phyloP scores from a whole-genome alignment of 257 asterid species.

The Mitragyna speciosa region DNA sequence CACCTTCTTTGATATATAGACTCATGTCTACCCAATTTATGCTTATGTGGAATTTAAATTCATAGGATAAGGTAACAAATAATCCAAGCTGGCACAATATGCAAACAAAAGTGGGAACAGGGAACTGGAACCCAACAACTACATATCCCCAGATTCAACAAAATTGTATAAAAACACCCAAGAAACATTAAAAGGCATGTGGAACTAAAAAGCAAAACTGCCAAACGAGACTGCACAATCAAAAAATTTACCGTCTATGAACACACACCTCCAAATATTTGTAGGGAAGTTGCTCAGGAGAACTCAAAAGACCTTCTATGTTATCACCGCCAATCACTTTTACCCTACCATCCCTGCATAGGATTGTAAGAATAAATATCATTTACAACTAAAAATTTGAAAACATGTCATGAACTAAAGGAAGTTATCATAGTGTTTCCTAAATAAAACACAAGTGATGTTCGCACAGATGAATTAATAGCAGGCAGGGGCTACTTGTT shows the following conservation, averaged over 20 bases:
- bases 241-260: not conserved
- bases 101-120: not conserved
- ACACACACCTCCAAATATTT: constrained; percentile 75
- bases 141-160: not conserved
- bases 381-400: not conserved
- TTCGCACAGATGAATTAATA: too few species aligned
- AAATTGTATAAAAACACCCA: not conserved
- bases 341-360: constrained; percentile 89
- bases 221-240: not conserved
- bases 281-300: constrained; percentile 69
- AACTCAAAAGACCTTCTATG: constrained; percentile 75
- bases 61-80: not conserved
- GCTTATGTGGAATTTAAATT: not conserved
- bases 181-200: not conserved
- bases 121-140: not conserved
- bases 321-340: constrained; percentile 89
- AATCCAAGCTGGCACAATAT: not conserved
- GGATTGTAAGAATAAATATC: not conserved
- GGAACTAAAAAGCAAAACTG: not conserved
- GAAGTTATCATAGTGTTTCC: not conserved
- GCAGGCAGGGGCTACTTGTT: not conserved
- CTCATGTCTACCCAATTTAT: not conserved
- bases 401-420: not conserved
- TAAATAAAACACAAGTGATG: not conserved
- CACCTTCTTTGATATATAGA: not conserved